Base-by-base conservation (phyloP, 2,329 filamentous ascomycete species). In the Aspergillus phoenicis region DNA sequence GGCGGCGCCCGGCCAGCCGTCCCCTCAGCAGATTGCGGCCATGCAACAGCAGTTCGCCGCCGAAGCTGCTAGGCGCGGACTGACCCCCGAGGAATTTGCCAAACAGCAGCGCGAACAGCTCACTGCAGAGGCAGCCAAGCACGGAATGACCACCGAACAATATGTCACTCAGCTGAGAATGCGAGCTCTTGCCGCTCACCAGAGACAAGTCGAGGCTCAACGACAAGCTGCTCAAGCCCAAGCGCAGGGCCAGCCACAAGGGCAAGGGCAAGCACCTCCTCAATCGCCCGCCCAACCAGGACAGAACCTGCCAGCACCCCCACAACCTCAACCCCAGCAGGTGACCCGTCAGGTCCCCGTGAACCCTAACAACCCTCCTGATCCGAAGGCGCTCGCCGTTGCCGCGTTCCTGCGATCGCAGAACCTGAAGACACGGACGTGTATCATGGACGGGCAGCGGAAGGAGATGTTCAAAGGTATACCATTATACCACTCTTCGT, bases 391-490 rank as follows among this genome's bases (percentile, higher is more conserved):
- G 20, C 80, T 98, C 49, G 93, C 93, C 8, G 85, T 99, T 58
- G 96, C 95, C 67, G 89, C 91, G 72, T 99, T 96, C 79, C 81
- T 99, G 62, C 88, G 88, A 68, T 78, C 85, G 61, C 93, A 97
- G 79, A 87, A 95, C 62, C 81, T 99, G 66, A 99, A 99, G 84
- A 84, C 86, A 17, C 85, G 95, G 65, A 97, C 93, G 17, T 94
- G 91, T 75, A 96, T 99, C 66, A 85, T 98, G 66, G 93, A 97
- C 67, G 95, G 95, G 71, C 93, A 97, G 83, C 87, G 95, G 71
- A 98, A 97, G 80, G 94, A 99, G 67, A 96, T 99, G 91, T 98
- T 99, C 79, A 90, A 89, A 84, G 93, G 92, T 94, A 82, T 49
- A 57, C 55, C 53, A 51, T 8, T 5, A 82, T 49, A 57, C 55